A percentile compares a stretch with the other conserved stretches of the same genome.
Conservation (phyloP, 768 basidiomycete species). For the Auricularia auricula-judae region DNA sequence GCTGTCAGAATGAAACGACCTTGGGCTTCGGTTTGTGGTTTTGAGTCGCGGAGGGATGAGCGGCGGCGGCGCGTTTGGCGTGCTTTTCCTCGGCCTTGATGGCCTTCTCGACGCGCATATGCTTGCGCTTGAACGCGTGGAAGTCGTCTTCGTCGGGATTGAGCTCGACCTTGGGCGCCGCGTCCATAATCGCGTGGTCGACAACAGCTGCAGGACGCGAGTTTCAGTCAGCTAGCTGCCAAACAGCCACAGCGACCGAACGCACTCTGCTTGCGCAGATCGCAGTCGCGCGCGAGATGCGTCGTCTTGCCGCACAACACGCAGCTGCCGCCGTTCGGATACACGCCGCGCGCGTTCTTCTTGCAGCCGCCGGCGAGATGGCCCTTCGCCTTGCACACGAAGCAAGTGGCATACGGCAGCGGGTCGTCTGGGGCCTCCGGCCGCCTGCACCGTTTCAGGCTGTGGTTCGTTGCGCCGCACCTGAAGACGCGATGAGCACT, state of each 20-base stretch:
- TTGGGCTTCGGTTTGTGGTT: slow-evolving; percentile 6
- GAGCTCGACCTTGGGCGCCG: slow-evolving; percentile 30
- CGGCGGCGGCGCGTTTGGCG: slow-evolving; percentile 1
- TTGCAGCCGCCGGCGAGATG: slow-evolving; percentile 82
- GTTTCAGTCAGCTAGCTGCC: not conserved
- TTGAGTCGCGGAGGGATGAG: slow-evolving; percentile 9
- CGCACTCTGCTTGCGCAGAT: slow-evolving; percentile 47
- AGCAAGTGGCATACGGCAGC: slow-evolving; percentile 84
- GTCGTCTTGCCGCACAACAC: slow-evolving; percentile 79
- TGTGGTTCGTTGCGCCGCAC: slow-evolving; percentile 73
- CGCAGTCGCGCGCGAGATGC: slow-evolving; percentile 81
- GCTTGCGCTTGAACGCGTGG: slow-evolving; percentile 62
- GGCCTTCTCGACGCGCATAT: slow-evolving; percentile 46
- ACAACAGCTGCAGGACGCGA: slow-evolving; percentile 8
- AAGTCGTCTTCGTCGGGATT: slow-evolving; percentile 91
- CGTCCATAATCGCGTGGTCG: slow-evolving; percentile 21
- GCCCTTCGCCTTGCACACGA: slow-evolving; percentile 74
- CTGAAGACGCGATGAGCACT: slow-evolving; percentile 25
- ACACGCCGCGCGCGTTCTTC: slow-evolving; percentile 72
- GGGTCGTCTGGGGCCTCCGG: slow-evolving; percentile 50
- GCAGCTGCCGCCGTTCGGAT: slow-evolving; percentile 85
- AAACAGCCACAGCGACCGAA: not conserved
- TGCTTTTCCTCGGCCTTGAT: slow-evolving; percentile 29
- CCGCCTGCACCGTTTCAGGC: slow-evolving; percentile 66
- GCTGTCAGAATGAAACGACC: slow-evolving; percentile 4